Base-by-base conservation (phyloP, 441 rosid species). In the Corymbia citriodora region DNA sequence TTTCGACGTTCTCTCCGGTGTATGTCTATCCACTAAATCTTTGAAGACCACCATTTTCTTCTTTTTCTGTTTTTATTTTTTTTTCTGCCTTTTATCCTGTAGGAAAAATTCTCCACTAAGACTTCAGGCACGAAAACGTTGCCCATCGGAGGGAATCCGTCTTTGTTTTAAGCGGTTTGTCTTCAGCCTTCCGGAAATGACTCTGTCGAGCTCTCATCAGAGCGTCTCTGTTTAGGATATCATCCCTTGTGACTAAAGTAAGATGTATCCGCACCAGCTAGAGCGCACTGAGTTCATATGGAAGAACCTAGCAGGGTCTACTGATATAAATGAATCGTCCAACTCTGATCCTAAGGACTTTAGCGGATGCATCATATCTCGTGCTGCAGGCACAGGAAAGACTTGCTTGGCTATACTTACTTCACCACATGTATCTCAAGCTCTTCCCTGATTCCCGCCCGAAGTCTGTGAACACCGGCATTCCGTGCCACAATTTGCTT, bases 301-400 rank as follows among this genome's bases (percentile, higher is more conserved):
- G 99, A 95, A 88, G 88, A 94, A 94, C 59, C 87, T 96, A n/a
- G 98, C 95, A 1, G 98, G 98, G 48, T 94, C 94, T 14, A 94
- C 92, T 31, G 8, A 81, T 68, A 92, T 95, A 33, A 91, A 94
- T 9, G 92, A 96, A 92, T 89, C 95, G 91, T 91, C 94, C 89
- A 74, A 87, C 89, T 55, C 88, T 86, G 17, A 90, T 88, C 31
- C 92, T 9, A 31, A 70, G 79, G 79, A 92, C 36, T 92, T 90
- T 15, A 90, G 91, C 79, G 98, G 99, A 36, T 96, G 98, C 91
- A 93, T 97, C 57, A 95, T 97, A 90, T 96, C 98, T 9, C 98
- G 96, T 53, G 98, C 98, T 88, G 97, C 97, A 5, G 98, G 98
- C 59, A 96, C 98, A 0, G 98, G 97, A 53, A 97, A 97, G 91